Conservation (phyloP, 1,139 yeast species). For the Blastobotrys elegans region DNA sequence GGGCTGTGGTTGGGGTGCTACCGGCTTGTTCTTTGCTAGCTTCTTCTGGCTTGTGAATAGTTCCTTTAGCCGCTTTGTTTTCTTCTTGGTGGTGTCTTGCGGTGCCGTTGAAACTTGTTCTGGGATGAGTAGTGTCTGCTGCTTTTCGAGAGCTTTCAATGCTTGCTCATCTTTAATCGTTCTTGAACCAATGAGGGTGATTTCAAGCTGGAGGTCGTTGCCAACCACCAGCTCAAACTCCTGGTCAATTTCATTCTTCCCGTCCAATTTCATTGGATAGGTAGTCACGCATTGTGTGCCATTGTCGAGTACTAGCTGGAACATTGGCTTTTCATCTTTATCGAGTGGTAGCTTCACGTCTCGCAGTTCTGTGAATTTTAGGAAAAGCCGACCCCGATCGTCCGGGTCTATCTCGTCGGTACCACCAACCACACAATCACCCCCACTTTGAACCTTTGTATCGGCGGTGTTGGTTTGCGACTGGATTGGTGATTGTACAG, state of each 20-base stretch:
- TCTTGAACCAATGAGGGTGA: slow-evolving; percentile 55
- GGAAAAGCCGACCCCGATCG: slow-evolving; percentile 74
- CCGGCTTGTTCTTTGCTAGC: not conserved
- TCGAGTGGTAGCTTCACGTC: slow-evolving; percentile 51
- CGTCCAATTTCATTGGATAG: slow-evolving; percentile 48
- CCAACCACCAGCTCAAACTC: slow-evolving; percentile 80
- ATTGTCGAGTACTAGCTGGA: slow-evolving; percentile 73
- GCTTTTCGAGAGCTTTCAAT: slow-evolving; percentile 12
- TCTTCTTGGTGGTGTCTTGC: slow-evolving; percentile 19
- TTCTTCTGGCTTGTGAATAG: not conserved
- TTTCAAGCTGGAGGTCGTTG: slow-evolving; percentile 53
- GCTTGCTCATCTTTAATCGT: slow-evolving; percentile 4
- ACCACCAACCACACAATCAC: not conserved
- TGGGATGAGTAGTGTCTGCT: slow-evolving; percentile 7
- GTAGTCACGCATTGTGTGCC: slow-evolving; percentile 84
- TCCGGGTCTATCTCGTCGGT: slow-evolving; percentile 22
- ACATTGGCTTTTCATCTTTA: slow-evolving; percentile 40
- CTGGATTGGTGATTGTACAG: not conserved
- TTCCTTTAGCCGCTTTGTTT: slow-evolving; percentile 6
- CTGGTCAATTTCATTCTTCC: slow-evolving; percentile 50
- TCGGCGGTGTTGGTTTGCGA: too few relatives aligned
- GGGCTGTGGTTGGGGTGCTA: not conserved
- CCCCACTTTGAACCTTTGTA: not conserved
- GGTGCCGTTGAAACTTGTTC: slow-evolving; percentile 1
- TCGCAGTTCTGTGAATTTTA: slow-evolving; percentile 58